phyloP scores from a whole-genome alignment of 1,139 yeast genomes.

The Nematodospora anomalae region DNA sequence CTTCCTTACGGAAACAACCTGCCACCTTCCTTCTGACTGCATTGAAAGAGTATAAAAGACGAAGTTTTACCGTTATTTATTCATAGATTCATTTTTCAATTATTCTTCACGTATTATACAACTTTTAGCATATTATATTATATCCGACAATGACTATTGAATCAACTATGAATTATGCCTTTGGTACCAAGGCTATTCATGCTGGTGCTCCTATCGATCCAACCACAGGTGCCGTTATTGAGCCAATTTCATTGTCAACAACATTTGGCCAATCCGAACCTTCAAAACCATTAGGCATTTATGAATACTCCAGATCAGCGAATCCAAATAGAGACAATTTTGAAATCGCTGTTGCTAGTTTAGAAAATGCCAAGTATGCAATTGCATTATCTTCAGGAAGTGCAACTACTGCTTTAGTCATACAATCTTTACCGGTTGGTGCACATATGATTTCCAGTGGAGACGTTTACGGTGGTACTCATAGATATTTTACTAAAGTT shows the following conservation, averaged over 20 bases:
- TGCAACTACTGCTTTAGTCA: conserved; percentile 77
- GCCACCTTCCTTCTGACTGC: not conserved
- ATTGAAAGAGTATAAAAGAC: conserved; percentile 12
- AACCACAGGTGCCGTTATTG: conserved; percentile 83
- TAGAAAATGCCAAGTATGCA: conserved; percentile 77
- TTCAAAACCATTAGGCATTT: conserved; percentile 72
- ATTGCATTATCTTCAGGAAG: conserved; percentile 84
- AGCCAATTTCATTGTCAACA: conserved; percentile 81
- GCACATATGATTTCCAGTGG: conserved; percentile 80
- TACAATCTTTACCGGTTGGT: conserved; percentile 72
- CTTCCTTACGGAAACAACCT: not conserved
- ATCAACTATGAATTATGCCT: conserved; percentile 35
- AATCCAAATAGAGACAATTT: conserved; percentile 88
- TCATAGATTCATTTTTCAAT: not conserved
- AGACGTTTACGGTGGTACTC: conserved; percentile 93
- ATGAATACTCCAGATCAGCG: conserved; percentile 84
- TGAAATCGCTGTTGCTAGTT: conserved; percentile 76
- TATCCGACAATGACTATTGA: conserved; percentile 24
- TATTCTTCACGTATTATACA: conserved; percentile 7
- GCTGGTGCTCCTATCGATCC: conserved; percentile 77
- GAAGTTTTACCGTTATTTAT: conserved; percentile 12
- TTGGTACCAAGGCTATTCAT: conserved; percentile 83
- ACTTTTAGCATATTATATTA: conserved; percentile 10
- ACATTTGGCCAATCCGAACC: conserved; percentile 84
- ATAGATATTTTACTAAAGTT: conserved; percentile 85